Conservation (phyloP, 2,329 filamentous ascomycete species). For the Aspergillus novofumigatus region DNA sequence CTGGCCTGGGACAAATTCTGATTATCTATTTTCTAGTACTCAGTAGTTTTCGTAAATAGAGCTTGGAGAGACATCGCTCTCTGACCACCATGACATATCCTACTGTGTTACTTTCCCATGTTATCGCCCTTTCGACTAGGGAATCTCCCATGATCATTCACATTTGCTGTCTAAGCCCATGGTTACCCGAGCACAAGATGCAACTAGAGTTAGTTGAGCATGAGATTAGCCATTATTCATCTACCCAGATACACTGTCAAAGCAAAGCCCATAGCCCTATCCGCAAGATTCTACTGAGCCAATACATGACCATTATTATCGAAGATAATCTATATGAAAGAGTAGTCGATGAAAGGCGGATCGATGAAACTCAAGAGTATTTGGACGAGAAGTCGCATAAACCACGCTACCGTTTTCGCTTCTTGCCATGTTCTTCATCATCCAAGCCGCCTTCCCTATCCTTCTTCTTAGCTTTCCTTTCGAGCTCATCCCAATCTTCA, state of each 20-base stretch:
- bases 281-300: not conserved
- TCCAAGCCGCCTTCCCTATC: constrained; percentile 53
- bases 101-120: not conserved
- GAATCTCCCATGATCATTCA: not conserved
- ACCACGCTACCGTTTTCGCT: constrained; percentile 63
- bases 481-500: constrained; percentile 92
- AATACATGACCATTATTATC: not conserved
- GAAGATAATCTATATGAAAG: not conserved
- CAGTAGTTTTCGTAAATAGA: not conserved
- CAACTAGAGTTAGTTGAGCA: not conserved
- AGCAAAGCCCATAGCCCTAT: not conserved
- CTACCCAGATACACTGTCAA: not conserved
- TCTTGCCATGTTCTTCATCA: constrained; percentile 61
- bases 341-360: not conserved
- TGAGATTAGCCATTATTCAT: not conserved
- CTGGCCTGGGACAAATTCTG: not conserved
- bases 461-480: constrained; percentile 72
- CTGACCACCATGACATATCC: not conserved
- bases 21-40: not conserved
- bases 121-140: not conserved
- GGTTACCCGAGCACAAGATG: too few relatives aligned
- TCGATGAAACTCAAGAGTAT: not conserved
- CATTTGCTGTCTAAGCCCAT: too few relatives aligned
- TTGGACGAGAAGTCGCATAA: not conserved
- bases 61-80: not conserved